Evolutionary conservation across 768 basidiomycete genomes (phyloP).

Genomic region (Cystofilobasidium ferigula): DNA sequence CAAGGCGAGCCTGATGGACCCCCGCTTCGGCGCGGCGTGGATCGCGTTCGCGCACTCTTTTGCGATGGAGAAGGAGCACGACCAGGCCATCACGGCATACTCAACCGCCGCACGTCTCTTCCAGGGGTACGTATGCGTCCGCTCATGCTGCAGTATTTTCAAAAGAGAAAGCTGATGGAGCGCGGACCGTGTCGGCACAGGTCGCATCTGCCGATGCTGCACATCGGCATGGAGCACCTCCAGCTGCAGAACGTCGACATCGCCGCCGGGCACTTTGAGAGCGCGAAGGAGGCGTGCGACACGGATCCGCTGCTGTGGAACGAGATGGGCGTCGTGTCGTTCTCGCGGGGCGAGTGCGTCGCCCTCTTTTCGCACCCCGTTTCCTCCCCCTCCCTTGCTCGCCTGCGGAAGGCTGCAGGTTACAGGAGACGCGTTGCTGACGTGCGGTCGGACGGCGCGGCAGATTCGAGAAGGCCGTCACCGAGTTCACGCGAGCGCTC

Average conservation of each 20-base stretch:
- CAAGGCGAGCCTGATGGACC: slow-evolving; percentile 94
- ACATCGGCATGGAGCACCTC: slow-evolving; percentile 97
- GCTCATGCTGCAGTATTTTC: not conserved
- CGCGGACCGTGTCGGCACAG: too few relatives aligned
- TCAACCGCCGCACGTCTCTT: slow-evolving; percentile 93
- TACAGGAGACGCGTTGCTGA: not conserved
- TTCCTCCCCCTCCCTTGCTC: slow-evolving; percentile 19
- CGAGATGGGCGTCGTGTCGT: slow-evolving; percentile 86
- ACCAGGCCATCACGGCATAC: slow-evolving; percentile 95
- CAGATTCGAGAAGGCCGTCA: slow-evolving; percentile 63
- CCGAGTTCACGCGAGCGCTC: slow-evolving; percentile 62
- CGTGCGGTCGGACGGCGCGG: slow-evolving; percentile 3
- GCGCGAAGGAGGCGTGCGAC: slow-evolving; percentile 66
- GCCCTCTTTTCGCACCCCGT: slow-evolving; percentile 33
- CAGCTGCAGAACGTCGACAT: slow-evolving; percentile 66
- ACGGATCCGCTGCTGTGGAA: slow-evolving; percentile 82
- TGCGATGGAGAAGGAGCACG: slow-evolving; percentile 93
- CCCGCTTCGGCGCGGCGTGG: slow-evolving; percentile 93
- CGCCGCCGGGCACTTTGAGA: slow-evolving; percentile 79
- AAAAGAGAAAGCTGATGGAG: too few relatives aligned
- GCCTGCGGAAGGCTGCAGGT: not conserved
- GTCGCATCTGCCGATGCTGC: slow-evolving; percentile 88
- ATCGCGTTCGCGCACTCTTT: slow-evolving; percentile 96
- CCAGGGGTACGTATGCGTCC: slow-evolving; percentile 52
- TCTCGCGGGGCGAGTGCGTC: slow-evolving; percentile 64